Base-by-base conservation (phyloP, 768 basidiomycete genomes). In the Rhizopogon vesiculosus region DNA sequence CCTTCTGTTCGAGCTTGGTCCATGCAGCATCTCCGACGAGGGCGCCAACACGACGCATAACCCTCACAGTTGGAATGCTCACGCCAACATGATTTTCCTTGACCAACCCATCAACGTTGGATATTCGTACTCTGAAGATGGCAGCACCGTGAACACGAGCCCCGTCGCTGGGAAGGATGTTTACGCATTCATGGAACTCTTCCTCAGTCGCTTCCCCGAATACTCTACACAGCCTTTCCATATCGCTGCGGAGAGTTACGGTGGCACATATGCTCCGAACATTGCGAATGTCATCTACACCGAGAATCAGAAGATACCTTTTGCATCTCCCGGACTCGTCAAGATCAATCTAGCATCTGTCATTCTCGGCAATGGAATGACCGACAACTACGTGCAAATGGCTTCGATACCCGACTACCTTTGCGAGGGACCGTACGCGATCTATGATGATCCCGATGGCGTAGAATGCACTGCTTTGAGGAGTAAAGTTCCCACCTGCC, bases 151-250 rank as follows among this genome's bases (percentile, higher is more conserved):
- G 49, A 81, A 84, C 70, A 91, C 81, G 44, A 89, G 86, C 53
- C 92, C 92, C 4, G 85, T 85, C 19, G 93, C 93, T 3, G 96
- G 91, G 18, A 81, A 89, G 70, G 95, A 98, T 57, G 93, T 99
- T 12, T 87, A 89, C 67, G 86, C 86, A 4, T 92, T 92, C 78
- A 75, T 91, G 45, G 79, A 91, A 62, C 79, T 93, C 42, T 93
- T 93, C 82, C 72, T 91, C 55, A 72, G 74, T n/a, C 78, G 86
- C 42, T 94, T 84, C 77, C 81, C 86, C 5, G 67, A 93, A 68
- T 94, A 91, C 66, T 76, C 86, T 9, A 73, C 72, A 22, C 72
- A 75, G 7, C 82, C 87, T 0, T 89, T 93, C 79, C 89, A 92
- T 65, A 72, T 92, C 58, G 88, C 87, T 18, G 88, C 87, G 0